Evolutionary conservation across 352 stramenopile species (phyloP), one percentile per base, ranked within the genome.

Genomic region (Phytophthora nicotianae): DNA sequence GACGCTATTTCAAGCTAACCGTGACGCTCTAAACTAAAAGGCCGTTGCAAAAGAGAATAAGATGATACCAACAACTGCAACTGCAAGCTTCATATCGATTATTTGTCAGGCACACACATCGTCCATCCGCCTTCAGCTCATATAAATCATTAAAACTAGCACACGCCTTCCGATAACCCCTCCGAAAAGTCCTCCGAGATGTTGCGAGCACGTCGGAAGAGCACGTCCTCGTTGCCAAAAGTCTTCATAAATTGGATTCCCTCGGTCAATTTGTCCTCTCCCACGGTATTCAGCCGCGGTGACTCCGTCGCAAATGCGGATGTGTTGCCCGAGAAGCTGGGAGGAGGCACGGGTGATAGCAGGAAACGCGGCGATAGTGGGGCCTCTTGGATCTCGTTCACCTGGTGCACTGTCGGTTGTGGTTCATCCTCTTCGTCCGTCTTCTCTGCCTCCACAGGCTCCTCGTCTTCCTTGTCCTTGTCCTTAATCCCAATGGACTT

Each of bases 181-280:
- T 93, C 84, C 5, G 76, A 87, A 37, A 89, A 77, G 49, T 93
- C 84, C 52, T 93, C 83, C 16, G 85, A 93, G 42, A 86, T 79
- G 38, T 83, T 83, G 42, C 77, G 81, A 60, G 75, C 70, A 40
- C 82, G 83, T 11, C 66, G 75, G 58, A 91, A 93, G 16, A 84
- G 56, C 55, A 90, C 61, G 40, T 90, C 79, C 26, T 88, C 79
- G 50, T 69, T 80, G 46, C 78, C 68, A 41, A 91, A 90, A 4
- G 73, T 75, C 67, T 90, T 91, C 70, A 88, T 73, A 52, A 78
- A 91, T 62, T 80, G 69, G 40, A 80, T 68, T 4, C 45, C 46
- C 35, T 83, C 62, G 23, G 72, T 63, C 21, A 69, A 59, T 35
- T 70, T 53, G 20, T 84, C 61, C 40, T 79, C 68, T 23, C 68